Evolutionary conservation across 352 stramenopile species (phyloP).

Genomic region (Globisporangium yorkense): DNA sequence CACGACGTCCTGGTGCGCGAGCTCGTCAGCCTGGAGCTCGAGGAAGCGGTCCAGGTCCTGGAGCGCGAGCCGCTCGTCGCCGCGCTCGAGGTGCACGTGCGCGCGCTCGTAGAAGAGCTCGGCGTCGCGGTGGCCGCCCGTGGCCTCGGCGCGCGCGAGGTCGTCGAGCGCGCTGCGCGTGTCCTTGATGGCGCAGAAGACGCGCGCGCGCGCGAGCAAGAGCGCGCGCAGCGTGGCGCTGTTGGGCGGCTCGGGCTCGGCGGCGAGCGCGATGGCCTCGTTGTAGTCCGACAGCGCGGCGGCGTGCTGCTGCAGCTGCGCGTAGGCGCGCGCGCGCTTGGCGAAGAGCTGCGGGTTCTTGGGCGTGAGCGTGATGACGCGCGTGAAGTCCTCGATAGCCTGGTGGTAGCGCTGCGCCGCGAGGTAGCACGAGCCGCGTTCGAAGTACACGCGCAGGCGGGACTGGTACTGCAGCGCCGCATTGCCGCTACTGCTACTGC

Average conservation of each 20-base stretch:
- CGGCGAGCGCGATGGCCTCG: conserved; percentile 35
- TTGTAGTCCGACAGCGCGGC: conserved; percentile 61
- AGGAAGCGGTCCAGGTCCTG: conserved; percentile 61
- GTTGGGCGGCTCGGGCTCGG: conserved; percentile 1
- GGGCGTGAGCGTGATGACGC: conserved; percentile 62
- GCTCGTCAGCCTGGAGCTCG: conserved; percentile 59
- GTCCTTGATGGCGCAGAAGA: conserved; percentile 53
- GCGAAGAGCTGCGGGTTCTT: conserved; percentile 62
- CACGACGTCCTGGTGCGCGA: conserved; percentile 18
- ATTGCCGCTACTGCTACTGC: neutral
- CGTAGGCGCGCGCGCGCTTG: conserved; percentile 57
- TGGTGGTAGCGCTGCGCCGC: conserved; percentile 43
- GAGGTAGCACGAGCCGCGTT: conserved; percentile 58
- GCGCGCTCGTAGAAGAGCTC: conserved; percentile 61
- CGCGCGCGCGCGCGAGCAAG: conserved; percentile 45
- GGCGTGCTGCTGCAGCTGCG: conserved; percentile 40
- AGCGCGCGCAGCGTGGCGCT: conserved; percentile 32
- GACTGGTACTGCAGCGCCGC: conserved; percentile 17
- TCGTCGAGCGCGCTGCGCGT: conserved; percentile 47
- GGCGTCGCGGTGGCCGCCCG: conserved; percentile 40
- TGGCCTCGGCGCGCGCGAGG: conserved; percentile 34
- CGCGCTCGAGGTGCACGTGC: conserved; percentile 39
- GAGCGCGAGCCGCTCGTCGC: conserved; percentile 39
- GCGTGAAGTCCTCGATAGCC: conserved; percentile 68
- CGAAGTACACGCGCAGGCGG: conserved; percentile 52